These are phyloP conservation scores for Russula compacta DNA, from an alignment of 768 basidiomycete species.

Conservation along the genomic window DNA sequence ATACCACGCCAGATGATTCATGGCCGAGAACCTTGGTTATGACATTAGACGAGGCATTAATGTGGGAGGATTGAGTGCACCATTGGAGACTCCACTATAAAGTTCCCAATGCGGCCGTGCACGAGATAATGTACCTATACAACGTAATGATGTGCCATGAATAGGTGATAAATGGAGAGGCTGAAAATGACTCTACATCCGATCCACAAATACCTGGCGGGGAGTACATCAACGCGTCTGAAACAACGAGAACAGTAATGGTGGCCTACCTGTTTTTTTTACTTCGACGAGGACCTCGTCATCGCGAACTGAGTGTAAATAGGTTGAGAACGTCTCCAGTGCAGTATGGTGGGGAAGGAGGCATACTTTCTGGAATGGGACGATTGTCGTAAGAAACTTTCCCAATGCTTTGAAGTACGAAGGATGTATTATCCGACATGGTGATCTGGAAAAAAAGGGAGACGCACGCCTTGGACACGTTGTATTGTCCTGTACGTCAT, in stretches of 20 bases:
- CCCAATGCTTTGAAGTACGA: conserved; percentile 63
- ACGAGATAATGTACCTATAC: conserved; percentile 65
- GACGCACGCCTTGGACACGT: background rate
- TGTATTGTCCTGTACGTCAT: background rate
- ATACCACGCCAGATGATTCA: conserved; percentile 77
- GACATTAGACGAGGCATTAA: conserved; percentile 2
- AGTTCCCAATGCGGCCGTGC: conserved; percentile 75
- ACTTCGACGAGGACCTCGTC: conserved; percentile 83
- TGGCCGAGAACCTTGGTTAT: conserved; percentile 77
- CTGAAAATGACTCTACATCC: conserved; percentile 43
- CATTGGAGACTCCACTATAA: conserved; percentile 74
- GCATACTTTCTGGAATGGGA: conserved; percentile 62
- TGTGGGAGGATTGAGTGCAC: conserved; percentile 28
- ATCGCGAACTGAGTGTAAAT: conserved; percentile 40
- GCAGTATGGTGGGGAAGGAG: background rate
- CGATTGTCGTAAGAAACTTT: conserved; percentile 64
- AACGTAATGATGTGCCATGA: background rate
- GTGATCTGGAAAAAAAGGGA: background rate
- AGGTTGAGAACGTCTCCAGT: background rate
- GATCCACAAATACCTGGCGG: conserved; percentile 79
- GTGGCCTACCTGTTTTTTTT: conserved; percentile 75
- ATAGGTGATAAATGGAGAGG: conserved; percentile 12
- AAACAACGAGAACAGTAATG: background rate
- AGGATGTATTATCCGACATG: conserved; percentile 73
- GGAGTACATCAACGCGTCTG: conserved; percentile 8